phyloP scores from a whole-genome alignment of 345 rosid genomes.

The Brassica napus region DNA sequence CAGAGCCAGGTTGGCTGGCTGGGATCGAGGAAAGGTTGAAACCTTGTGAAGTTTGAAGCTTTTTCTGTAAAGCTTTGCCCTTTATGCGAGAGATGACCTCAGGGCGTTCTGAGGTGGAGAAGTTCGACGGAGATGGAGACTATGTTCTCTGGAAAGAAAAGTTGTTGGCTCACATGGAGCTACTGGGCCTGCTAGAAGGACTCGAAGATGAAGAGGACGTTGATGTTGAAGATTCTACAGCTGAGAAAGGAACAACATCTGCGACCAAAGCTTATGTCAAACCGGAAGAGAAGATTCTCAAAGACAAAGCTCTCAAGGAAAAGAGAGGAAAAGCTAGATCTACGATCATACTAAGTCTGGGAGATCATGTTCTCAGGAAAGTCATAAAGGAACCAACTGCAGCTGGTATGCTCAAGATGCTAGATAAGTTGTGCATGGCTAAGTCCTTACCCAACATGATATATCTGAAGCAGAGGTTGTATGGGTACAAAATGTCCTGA shows the following conservation, averaged over 20 bases:
- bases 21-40: neutral
- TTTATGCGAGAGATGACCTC: neutral
- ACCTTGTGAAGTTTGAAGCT: neutral
- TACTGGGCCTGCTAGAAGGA: neutral
- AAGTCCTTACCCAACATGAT: neutral
- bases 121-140: neutral
- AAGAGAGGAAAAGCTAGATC: neutral
- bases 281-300: neutral
- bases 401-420: neutral
- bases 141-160: neutral
- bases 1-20: neutral
- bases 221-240: neutral
- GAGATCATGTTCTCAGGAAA: neutral
- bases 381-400: neutral
- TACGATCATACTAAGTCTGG: neutral
- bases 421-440: neutral
- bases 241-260: neutral
- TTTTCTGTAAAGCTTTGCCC: neutral
- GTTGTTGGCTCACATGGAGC: neutral
- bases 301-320: neutral
- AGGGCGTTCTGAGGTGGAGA: neutral
- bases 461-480: neutral
- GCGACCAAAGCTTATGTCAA: neutral
- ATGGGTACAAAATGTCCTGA: neutral
- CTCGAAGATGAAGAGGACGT: neutral